phyloP scores from a whole-genome alignment of 73 alveolate species.

The Paramecium tetraurelia region DNA sequence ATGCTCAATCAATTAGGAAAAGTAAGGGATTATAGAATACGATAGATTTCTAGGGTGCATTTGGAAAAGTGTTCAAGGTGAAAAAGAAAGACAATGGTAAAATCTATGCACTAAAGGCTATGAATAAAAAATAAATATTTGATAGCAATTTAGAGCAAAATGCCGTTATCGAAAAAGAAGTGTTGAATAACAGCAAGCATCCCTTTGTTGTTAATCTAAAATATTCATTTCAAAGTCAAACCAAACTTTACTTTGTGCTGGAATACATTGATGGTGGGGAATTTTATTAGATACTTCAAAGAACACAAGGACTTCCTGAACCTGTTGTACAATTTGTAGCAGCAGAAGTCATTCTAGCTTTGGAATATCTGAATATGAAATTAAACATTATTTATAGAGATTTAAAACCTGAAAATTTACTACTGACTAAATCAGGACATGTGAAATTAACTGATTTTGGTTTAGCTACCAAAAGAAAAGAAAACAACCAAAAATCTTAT shows the following conservation, averaged over 20 bases:
- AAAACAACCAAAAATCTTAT: constrained; percentile 47
- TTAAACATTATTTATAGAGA: constrained; percentile 66
- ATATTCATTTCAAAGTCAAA: constrained; percentile 84
- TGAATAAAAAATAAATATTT: constrained; percentile 78
- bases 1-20: background rate
- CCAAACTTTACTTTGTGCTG: constrained; percentile 83
- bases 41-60: constrained; percentile 73
- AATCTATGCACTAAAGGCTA: constrained; percentile 86
- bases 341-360: constrained; percentile 62
- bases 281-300: constrained; percentile 19
- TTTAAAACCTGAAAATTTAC: constrained; percentile 64
- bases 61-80: constrained; percentile 95
- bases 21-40: background rate
- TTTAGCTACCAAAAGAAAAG: constrained; percentile 56
- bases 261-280: constrained; percentile 70
- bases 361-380: constrained; percentile 55
- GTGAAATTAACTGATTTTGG: constrained; percentile 74
- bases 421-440: constrained; percentile 69
- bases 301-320: constrained; percentile 56
- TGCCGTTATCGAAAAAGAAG: constrained; percentile 89
- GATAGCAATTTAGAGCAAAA: constrained; percentile 78
- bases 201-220: constrained; percentile 86
- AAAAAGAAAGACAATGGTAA: constrained; percentile 77
- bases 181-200: constrained; percentile 73
- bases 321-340: constrained; percentile 60